Percentiles rank a stretch among this genome's conserved stretches.
These are phyloP conservation scores for Boletus fagicola DNA, from an alignment of 768 basidiomycete genomes.

Conservation along the genomic window DNA sequence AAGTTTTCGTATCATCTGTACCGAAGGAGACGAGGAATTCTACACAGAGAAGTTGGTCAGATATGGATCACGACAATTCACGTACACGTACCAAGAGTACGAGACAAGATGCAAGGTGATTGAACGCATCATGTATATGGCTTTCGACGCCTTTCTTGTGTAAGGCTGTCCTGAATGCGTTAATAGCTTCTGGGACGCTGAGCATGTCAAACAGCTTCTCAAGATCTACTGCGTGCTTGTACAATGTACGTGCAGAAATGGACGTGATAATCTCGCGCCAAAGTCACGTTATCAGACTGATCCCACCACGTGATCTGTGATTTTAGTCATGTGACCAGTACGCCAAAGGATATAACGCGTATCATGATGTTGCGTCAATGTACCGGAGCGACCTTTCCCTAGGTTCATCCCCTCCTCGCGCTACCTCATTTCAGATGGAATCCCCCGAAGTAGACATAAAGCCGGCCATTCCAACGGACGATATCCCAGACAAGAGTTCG, in stretches of 20 bases:
- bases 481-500: constrained; percentile 3
- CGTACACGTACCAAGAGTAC: constrained; percentile 42
- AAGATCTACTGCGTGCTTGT: not conserved
- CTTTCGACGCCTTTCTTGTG: constrained; percentile 29
- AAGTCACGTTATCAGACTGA: constrained; percentile 4
- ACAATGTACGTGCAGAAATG: not conserved
- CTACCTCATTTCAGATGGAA: constrained; percentile 25
- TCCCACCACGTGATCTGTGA: constrained; percentile 24
- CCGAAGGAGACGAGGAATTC: constrained; percentile 40
- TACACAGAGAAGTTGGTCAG: constrained; percentile 18
- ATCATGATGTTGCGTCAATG: constrained; percentile 7
- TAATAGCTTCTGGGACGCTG: constrained; percentile 31
- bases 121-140: constrained; percentile 35
- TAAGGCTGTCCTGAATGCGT: constrained; percentile 33
- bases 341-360: constrained; percentile 21
- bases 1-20: constrained; percentile 39
- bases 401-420: constrained; percentile 2
- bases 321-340: constrained; percentile 30
- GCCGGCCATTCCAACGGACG: constrained; percentile 9
- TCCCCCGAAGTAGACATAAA: constrained; percentile 16
- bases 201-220: constrained; percentile 11
- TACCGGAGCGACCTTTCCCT: constrained; percentile 5
- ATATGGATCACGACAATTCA: not conserved
- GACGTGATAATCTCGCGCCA: not conserved
- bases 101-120: constrained; percentile 42